Percentiles rank a stretch among this genome's conserved stretches.
phyloP scores from a whole-genome alignment of 2,329 filamentous ascomycete genomes.

The Talaromyces atroroseus region DNA sequence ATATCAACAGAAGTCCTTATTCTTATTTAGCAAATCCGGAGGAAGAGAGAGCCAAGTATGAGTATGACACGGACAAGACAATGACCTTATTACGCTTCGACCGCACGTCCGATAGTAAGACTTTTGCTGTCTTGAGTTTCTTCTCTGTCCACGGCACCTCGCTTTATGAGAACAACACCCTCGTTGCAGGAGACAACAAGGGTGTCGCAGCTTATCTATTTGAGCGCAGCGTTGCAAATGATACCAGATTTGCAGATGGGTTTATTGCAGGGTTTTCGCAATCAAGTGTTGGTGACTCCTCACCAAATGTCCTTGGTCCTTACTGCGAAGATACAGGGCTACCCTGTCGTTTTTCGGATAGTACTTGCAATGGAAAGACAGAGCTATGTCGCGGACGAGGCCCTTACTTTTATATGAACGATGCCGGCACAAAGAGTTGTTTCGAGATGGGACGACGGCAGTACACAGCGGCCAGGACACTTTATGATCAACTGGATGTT shows the following conservation, averaged over 20 bases:
- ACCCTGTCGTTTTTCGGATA: conserved; percentile 57
- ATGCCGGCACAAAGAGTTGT: conserved; percentile 45
- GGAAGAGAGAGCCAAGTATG: conserved; percentile 66
- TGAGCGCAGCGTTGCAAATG: conserved; percentile 60
- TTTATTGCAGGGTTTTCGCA: conserved; percentile 93
- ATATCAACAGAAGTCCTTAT: conserved; percentile 83
- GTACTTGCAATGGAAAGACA: conserved; percentile 60
- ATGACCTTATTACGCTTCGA: conserved; percentile 76
- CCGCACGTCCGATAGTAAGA: conserved; percentile 66
- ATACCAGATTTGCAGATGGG: conserved; percentile 52
- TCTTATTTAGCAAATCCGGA: conserved; percentile 82
- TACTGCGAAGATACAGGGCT: conserved; percentile 78
- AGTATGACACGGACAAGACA: conserved; percentile 63
- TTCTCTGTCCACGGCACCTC: conserved; percentile 91
- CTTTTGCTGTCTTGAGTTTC: conserved; percentile 79
- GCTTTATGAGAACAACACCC: conserved; percentile 83
- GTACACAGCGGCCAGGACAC: conserved; percentile 38
- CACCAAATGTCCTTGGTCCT: conserved; percentile 79
- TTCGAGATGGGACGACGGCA: conserved; percentile 46
- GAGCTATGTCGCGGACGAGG: conserved; percentile 43
- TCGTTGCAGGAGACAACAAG: conserved; percentile 93
- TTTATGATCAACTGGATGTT: conserved; percentile 53
- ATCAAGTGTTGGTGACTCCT: conserved; percentile 84
- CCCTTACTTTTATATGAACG: conserved; percentile 40
- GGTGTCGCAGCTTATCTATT: conserved; percentile 83